Base-by-base conservation (phyloP, 1,284 basidiomycete genomes). In the Amylostereum chailletii region DNA sequence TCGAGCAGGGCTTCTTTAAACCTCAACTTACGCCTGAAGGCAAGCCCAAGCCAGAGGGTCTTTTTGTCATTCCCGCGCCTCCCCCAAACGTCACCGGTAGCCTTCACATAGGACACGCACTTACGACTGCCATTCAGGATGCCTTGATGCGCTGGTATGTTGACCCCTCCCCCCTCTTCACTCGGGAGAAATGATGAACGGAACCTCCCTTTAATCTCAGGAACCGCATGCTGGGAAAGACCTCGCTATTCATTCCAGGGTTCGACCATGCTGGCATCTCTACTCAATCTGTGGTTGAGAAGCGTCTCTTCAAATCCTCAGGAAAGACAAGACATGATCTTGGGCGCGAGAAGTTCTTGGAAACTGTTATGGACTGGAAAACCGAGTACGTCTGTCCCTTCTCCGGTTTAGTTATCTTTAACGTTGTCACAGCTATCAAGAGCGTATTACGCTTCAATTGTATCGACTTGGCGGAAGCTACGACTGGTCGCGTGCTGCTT, bases 181-280 rank as follows among this genome's bases (percentile, higher is more conserved):
- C 19, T 19, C 19, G 19, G 19, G 19, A 19, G 19, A 19, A 19
- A 19, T 19, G 19, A 19, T 19, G 19, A 19, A 19, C 19, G 19
- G 19, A 19, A 19, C 19, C 19, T 19, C 19, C 19, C 19, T 19
- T n/a, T 32, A n/a, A 34, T 11, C 45, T 34, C n/a, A 92, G 89
- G 90, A 92, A 94, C 66, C 88, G 93, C 34, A 99, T 99, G 96
- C 72, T 90, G 48, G 95, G 95, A 2, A 93, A 88, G 70, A 91
- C 92, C 3, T 87, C 88, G 0, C 74, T 98, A 1, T 99, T 90
- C 62, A 81, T 88, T 3, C 96, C 96, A 0, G 96, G 96, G 5
- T 99, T 94, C 62, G 96, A 99, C 67, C 96, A 99, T 63, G 96
- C 96, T 3, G 94, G 95, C 60, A 99, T 99, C 56, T 95, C 95